Base-by-base conservation (phyloP, 108 stramenopile genomes). In the Asterionellopsis glacialis region DNA sequence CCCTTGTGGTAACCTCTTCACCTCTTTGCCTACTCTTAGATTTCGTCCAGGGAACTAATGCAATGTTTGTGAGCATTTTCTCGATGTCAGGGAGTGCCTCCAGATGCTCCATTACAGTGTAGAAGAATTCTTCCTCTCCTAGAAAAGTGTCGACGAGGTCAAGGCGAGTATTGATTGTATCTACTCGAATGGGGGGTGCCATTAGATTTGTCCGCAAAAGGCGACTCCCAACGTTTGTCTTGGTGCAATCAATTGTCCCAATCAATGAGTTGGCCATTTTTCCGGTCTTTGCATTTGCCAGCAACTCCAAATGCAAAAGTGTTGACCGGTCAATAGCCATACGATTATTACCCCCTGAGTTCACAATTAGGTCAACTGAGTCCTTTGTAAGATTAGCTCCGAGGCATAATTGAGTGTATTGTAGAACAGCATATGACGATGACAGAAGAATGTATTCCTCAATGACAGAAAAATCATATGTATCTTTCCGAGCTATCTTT, bases 361-460 rank as follows among this genome's bases (percentile, higher is more conserved):
- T 87, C 14, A 90, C 61, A 16, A 51, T 62, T 48, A 95, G 55
- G 14, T 71, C 48, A n/a, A 92, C 59, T 59, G 73, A 72, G 13
- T 70, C 66, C 25, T 67, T 59, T 6, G 83, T 48, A 51, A 92
- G 79, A 11, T 64, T 50, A 13, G 83, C 81, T 11, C 89, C 90
- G 9, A 92, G 78, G 38, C 70, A 76, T 1, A 72, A 66, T 59
- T 92, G 90, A 15, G 85, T 76, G 62, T 95, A 95, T 41, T 85
- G 86, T 26, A 95, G 43, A 15, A 87, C 85, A 24, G 94, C 90
- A 68, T 89, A 61, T 6, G 85, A 65, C 13, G 90, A 81, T 11
- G 89, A 87, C 10, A 90, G 68, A 16, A 95, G 57, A 28, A 95
- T 91, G 71, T 91, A 95, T 52, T 94, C 92, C 43, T 91, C 87